Base-by-base conservation (phyloP, 2,329 filamentous ascomycete species). In the Penicillium sp. region DNA sequence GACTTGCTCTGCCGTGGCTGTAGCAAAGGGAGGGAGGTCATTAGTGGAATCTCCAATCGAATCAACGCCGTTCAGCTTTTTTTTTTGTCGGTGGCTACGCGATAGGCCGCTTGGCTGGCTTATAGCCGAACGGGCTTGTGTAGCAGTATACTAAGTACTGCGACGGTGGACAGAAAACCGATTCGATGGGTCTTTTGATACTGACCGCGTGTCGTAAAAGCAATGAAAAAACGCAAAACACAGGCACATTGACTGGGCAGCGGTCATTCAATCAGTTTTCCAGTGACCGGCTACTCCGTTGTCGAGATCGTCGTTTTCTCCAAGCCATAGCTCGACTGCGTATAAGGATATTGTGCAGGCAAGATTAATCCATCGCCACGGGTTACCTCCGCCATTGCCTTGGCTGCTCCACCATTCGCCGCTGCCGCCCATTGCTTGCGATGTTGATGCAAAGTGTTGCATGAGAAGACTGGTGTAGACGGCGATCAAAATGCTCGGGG, bases 391-490 rank as follows among this genome's bases (percentile, higher is more conserved):
- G 4, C 86, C 90, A 6, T 89, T 90, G 14, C 90, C 90, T 66
- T 92, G 87, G 47, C 89, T 86, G 2, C 87, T 92, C 91, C 92
- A 97, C 79, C 92, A 88, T 57, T 86, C 84, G 14, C 82, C 83
- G 50, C 83, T 84, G 2, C 83, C 82, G 2, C 84, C 85, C 58
- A 88, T 78, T 56, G 71, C 78, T 74, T 70, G 76, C 26, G 71
- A 84, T 14, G 81, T 88, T 10, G 89, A 87, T 5, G 91, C 89
- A 68, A 99, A 97, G 73, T 99, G 94, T 72, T 97, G 94, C 78
- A 97, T 87, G 32, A 99, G 77, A 47, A 99, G 77, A 73, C 92
- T 97, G 2, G 94, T 99, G 74, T 99, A 99, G 29, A 97, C 92
- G 4, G 94, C 89, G 57, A 99, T 93, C 51, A 99, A 81, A 52